These are phyloP conservation scores for Aspergillus incahuasiensis DNA, from an alignment of 495 filamentous ascomycete species.

Conservation along the genomic window DNA sequence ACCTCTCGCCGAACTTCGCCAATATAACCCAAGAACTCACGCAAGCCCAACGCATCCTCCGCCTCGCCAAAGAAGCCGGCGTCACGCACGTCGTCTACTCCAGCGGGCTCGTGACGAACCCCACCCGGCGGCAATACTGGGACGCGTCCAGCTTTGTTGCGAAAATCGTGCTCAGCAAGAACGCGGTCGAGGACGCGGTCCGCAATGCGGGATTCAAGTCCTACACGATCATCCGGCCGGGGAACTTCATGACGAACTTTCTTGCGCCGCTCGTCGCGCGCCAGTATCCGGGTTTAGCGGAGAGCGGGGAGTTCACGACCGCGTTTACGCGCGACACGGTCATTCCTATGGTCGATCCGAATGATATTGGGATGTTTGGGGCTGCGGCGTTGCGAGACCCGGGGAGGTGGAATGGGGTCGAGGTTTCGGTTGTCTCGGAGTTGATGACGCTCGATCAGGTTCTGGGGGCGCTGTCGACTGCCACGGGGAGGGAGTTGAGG, in stretches of 20 bases:
- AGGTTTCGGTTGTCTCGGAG: slow-evolving; percentile 38
- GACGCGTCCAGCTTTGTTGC: slow-evolving; percentile 20
- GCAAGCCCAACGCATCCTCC: slow-evolving; percentile 37
- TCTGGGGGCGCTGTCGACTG: slow-evolving; percentile 25
- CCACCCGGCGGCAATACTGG: slow-evolving; percentile 23
- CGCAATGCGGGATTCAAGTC: slow-evolving; percentile 27
- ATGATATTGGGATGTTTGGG: slow-evolving; percentile 46
- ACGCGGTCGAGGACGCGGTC: slow-evolving; percentile 31
- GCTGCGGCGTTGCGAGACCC: slow-evolving; percentile 40
- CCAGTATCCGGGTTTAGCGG: slow-evolving; percentile 34
- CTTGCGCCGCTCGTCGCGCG: slow-evolving; percentile 26
- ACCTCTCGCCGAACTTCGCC: slow-evolving; percentile 30
- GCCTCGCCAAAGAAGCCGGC: slow-evolving; percentile 35
- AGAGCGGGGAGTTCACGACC: slow-evolving; percentile 30
- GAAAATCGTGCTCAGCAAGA: slow-evolving; percentile 30
- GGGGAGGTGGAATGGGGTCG: slow-evolving; percentile 29
- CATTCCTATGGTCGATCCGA: slow-evolving; percentile 39
- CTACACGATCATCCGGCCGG: slow-evolving; percentile 43
- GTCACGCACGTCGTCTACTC: slow-evolving; percentile 41
- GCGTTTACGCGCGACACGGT: slow-evolving; percentile 27
- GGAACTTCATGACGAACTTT: slow-evolving; percentile 50
- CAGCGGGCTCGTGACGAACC: slow-evolving; percentile 25
- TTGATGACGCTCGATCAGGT: slow-evolving; percentile 27
- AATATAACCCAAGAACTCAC: slow-evolving; percentile 25
- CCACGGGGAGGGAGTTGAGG: slow-evolving; percentile 29